Evolutionary conservation across 257 asterid genomes (phyloP), one percentile per base, ranked within the genome.

Genomic region (Linderniella brevidens): DNA sequence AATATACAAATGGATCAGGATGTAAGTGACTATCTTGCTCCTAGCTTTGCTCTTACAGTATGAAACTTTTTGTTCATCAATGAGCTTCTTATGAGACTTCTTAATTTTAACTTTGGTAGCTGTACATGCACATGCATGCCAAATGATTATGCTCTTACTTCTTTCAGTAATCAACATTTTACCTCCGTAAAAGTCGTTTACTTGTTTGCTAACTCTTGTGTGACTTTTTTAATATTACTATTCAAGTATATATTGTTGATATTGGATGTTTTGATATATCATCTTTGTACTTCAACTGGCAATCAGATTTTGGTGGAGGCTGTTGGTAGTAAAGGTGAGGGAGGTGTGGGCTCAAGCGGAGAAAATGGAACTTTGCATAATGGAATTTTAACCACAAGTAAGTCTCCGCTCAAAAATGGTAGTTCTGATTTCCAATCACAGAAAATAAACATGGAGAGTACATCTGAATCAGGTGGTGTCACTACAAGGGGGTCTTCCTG

Each of bases 1-100:
- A 90, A 90, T 67, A 81, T 90, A 58, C 98, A 90, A 70, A 90
- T 90, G 98, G 98, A 85, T 71, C 96, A 90, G 82, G 96, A 90
- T 73, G 96, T 85, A 63, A 60, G 98, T 75, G 63, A 68, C 62
- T 58, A 39, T 68, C 36, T 57, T 11, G 38, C 61, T 50, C 42
- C 50, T 56, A 49, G 56, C 41, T 40, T 52, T 8, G 44, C n/a
- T n/a, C n/a, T n/a, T n/a, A n/a, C n/a, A n/a, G n/a, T n/a, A n/a
- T n/a, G n/a, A n/a, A n/a, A n/a, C n/a, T n/a, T n/a, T n/a, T n/a
- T n/a, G n/a, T n/a, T n/a, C n/a, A n/a, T n/a, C n/a, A n/a, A n/a
- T n/a, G n/a, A n/a, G n/a, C n/a, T n/a, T n/a, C n/a, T n/a, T n/a
- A n/a, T n/a, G n/a, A 13, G 35, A 17, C 5, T 45, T 41, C 58